A percentile compares a stretch with the other conserved stretches of the same genome.
Evolutionary conservation across 1,284 basidiomycete species (phyloP).

Genomic region (Filobasidium uniguttulatum): DNA sequence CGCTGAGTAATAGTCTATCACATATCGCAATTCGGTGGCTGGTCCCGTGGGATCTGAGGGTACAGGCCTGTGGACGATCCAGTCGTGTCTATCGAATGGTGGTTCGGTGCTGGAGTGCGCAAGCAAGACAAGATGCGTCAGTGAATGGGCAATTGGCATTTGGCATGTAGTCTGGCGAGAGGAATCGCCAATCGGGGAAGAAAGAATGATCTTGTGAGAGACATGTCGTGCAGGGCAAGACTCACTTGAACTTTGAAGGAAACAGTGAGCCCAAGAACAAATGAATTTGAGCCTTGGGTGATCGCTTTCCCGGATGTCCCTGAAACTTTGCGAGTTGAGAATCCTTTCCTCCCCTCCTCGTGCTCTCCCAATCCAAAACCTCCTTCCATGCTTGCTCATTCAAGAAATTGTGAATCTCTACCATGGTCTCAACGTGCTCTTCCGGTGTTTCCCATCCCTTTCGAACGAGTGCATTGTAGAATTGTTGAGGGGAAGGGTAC

Average conservation of each 20-base stretch:
- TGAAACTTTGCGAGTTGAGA: conserved; percentile 66
- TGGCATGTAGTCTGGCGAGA: neutral
- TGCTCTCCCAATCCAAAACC: conserved; percentile 83
- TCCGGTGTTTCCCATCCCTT: conserved; percentile 98
- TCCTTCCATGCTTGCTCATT: conserved; percentile 96
- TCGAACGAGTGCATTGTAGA: conserved; percentile 90
- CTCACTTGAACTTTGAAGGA: conserved; percentile 76
- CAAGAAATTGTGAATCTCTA: conserved; percentile 94
- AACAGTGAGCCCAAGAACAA: conserved; percentile 73
- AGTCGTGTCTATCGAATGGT: conserved; percentile 48
- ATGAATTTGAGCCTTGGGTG: conserved; percentile 70
- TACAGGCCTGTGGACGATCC: conserved; percentile 68
- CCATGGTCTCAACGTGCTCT: conserved; percentile 92
- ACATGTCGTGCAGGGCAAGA: conserved; percentile 17
- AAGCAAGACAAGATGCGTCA: neutral
- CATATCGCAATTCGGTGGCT: conserved; percentile 54
- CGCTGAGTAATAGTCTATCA: conserved; percentile 92
- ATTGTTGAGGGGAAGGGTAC: conserved; percentile 96
- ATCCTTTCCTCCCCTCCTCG: conserved; percentile 40
- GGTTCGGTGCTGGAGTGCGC: conserved; percentile 44
- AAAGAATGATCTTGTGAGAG: neutral
- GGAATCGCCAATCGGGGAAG: neutral
- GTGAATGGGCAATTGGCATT: neutral
- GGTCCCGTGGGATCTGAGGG: conserved; percentile 25
- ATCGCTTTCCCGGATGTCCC: conserved; percentile 72